Conservation (phyloP, 805 yeast genomes). For the Suhomyces faveliae region DNA sequence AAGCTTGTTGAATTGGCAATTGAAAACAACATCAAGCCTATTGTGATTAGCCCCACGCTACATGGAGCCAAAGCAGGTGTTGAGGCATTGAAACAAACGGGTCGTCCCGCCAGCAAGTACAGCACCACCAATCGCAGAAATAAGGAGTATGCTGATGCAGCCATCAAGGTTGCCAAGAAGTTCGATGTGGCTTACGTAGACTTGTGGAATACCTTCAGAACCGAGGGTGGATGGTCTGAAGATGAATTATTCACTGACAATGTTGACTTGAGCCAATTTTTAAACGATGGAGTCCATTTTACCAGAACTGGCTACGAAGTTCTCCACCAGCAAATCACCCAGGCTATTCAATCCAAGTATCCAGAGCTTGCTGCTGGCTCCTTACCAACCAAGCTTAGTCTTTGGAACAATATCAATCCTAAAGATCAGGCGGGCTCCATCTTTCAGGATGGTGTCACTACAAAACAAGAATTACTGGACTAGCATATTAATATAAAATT, state of each 20-base stretch:
- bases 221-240: conserved; percentile 30
- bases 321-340: conserved; percentile 43
- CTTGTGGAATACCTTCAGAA: conserved; percentile 45
- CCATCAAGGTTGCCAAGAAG: conserved; percentile 44
- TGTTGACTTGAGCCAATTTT: conserved; percentile 17
- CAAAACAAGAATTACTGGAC: no score
- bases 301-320: conserved; percentile 48
- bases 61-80: conserved; percentile 41
- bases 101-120: conserved; percentile 21
- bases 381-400: conserved; percentile 35
- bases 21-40: conserved; percentile 45
- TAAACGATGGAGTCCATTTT: conserved; percentile 59
- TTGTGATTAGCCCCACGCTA: conserved; percentile 63
- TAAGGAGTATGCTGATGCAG: conserved; percentile 50
- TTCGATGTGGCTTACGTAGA: conserved; percentile 59
- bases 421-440: conserved; percentile 8
- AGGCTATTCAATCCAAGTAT: conserved; percentile 37
- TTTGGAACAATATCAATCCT: conserved; percentile 35
- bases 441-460: conserved; percentile 3
- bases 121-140: conserved; percentile 42
- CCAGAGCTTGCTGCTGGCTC: conserved; percentile 50
- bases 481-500: background rate
- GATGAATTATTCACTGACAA: conserved; percentile 35
- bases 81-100: conserved; percentile 14
- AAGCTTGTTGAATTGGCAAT: conserved; percentile 41